Percentiles rank a stretch among this genome's conserved stretches.
These are phyloP conservation scores for Macadamia integrifolia DNA, from an alignment of 164 flowering plant species.

Conservation along the genomic window DNA sequence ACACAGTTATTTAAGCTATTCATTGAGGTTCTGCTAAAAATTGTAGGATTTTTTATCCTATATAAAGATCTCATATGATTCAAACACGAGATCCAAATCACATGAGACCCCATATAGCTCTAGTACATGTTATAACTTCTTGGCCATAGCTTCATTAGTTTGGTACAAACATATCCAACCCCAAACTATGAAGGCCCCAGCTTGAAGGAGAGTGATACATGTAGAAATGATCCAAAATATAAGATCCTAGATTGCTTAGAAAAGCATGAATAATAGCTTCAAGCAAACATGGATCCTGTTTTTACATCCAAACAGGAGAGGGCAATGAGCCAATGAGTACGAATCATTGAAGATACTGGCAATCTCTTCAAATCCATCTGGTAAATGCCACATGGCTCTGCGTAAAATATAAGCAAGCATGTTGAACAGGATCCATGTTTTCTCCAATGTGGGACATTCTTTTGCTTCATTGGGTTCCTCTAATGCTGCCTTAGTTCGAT, in stretches of 20 bases:
- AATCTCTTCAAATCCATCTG: background rate
- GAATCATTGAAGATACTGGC: too few relatives aligned
- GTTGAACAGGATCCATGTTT: constrained; percentile 36
- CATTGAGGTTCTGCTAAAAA: too few relatives aligned
- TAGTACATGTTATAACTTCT: background rate
- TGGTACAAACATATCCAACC: constrained; percentile 50
- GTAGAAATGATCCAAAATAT: constrained; percentile 43
- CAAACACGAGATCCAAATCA: too few relatives aligned
- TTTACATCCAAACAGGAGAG: constrained; percentile 1
- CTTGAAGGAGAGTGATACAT: constrained; percentile 49
- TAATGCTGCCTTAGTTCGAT: constrained; percentile 57
- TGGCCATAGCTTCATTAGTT: constrained; percentile 12
- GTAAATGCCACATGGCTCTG: background rate
- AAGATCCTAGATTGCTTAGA: constrained; percentile 49
- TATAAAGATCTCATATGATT: too few relatives aligned
- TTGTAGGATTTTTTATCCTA: too few relatives aligned
- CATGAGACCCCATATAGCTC: too few relatives aligned
- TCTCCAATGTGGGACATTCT: constrained; percentile 67
- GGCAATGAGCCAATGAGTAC: background rate
- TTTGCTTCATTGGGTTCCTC: constrained; percentile 67
- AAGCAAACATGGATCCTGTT: constrained; percentile 35
- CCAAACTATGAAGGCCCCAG: constrained; percentile 48
- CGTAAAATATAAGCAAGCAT: background rate
- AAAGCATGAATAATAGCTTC: constrained; percentile 46
- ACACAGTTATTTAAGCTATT: too few relatives aligned